phyloP scores from a whole-genome alignment of 2,329 filamentous ascomycete species.

The Aspergillus intermedius region DNA sequence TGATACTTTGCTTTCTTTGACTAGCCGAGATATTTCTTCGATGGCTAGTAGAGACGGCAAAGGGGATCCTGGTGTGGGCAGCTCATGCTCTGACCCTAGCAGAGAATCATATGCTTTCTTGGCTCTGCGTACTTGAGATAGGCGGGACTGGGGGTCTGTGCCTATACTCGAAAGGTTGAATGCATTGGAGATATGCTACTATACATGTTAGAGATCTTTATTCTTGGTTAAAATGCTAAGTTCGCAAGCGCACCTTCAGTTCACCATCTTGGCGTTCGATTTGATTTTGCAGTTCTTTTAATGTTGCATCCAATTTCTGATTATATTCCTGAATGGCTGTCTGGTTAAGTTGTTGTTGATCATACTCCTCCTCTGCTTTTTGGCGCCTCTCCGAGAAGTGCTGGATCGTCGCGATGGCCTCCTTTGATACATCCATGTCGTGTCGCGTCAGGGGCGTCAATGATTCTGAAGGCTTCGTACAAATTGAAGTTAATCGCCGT shows the following conservation, averaged over 20 bases:
- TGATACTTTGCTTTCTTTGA: conserved; percentile 58
- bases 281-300: conserved; percentile 58
- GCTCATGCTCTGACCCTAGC: conserved; percentile 54
- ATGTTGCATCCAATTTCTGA: conserved; percentile 54
- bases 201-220: conserved; percentile 10
- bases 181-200: conserved; percentile 25
- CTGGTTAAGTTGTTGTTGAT: conserved; percentile 20
- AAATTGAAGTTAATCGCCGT: background rate
- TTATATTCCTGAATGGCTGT: conserved; percentile 29
- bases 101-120: conserved; percentile 61
- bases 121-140: conserved; percentile 47
- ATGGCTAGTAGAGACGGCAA: conserved; percentile 66
- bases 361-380: conserved; percentile 28
- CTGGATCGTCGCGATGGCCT: conserved; percentile 28
- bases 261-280: conserved; percentile 44
- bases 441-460: background rate
- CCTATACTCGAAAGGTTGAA: conserved; percentile 25
- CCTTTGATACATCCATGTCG: conserved; percentile 26
- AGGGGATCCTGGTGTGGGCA: conserved; percentile 61
- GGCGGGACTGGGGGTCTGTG: conserved; percentile 25
- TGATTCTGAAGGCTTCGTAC: background rate
- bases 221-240: background rate
- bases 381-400: conserved; percentile 29
- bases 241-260: conserved; percentile 34
- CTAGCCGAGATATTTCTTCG: conserved; percentile 58